These are phyloP conservation scores for Fusarium lateritium DNA, from an alignment of 2,329 filamentous ascomycete species.

Conservation along the genomic window DNA sequence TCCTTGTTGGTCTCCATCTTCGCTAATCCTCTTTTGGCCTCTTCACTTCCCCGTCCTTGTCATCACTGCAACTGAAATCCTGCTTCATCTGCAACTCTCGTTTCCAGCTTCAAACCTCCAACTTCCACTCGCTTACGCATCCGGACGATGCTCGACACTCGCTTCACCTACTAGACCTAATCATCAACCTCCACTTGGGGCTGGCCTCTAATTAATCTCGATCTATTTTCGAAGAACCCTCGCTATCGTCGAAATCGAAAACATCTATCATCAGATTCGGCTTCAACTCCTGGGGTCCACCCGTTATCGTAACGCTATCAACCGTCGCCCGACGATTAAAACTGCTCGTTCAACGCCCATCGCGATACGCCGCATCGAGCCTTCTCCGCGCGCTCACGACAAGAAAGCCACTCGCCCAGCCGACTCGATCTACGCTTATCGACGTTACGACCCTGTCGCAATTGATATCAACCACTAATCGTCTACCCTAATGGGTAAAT, in stretches of 20 bases:
- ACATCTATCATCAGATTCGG: conserved; percentile 17
- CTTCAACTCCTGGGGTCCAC: conserved; percentile 27
- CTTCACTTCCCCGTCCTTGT: conserved; percentile 9
- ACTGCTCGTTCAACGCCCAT: conserved; percentile 5
- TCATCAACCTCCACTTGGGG: conserved; percentile 5
- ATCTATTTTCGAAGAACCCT: neutral
- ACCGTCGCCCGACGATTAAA: conserved; percentile 16
- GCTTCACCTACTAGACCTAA: conserved; percentile 32
- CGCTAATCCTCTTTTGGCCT: conserved; percentile 39
- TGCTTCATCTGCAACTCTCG: conserved; percentile 23
- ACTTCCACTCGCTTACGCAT: conserved; percentile 38
- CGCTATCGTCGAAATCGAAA: conserved; percentile 16
- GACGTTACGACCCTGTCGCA: conserved; percentile 5
- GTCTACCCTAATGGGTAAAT: conserved; percentile 54
- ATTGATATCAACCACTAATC: conserved; percentile 9
- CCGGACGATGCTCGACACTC: conserved; percentile 42
- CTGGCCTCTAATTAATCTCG: conserved; percentile 16
- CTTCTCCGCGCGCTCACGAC: conserved; percentile 1
- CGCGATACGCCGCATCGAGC: conserved; percentile 1
- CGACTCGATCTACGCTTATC: neutral
- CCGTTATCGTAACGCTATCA: conserved; percentile 31
- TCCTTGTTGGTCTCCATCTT: conserved; percentile 30
- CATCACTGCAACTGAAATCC: conserved; percentile 21
- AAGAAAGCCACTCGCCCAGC: conserved; percentile 4
- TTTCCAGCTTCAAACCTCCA: conserved; percentile 26